Base-by-base conservation (phyloP, 768 basidiomycete genomes). In the Roridomyces roridus region DNA sequence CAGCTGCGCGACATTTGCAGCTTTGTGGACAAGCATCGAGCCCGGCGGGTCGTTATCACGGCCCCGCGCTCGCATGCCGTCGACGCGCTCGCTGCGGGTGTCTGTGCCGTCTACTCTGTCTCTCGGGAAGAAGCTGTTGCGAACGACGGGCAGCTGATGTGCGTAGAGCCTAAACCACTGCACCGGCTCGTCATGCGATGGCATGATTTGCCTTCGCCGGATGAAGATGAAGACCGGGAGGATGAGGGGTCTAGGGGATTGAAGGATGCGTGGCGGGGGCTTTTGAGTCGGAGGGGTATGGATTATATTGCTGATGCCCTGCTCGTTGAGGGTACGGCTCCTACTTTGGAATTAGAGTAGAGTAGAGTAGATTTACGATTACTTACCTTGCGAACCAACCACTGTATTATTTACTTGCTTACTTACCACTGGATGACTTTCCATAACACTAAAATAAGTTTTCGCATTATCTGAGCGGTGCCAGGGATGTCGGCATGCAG, bases 181-280 rank as follows among this genome's bases (percentile, higher is more conserved):
- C 51, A 53, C 28, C 40, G 26, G 46, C 40, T 59, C 5, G 12
- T 53, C n/a, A 24, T 59, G 26, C 40, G 17, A 10, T 59, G 51
- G 51, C 57, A 59, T 26, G 57, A 58, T 37, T 57, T 81, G 43
- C 67, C 78, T 12, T 56, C 68, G 12, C 76, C 77, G 28, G 73
- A 74, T n/a, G 63, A 60, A 21, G 48, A 63, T 34, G 55, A 64
- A 50, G 48, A 57, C 45, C 46, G 60, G 59, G 20, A 18, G 55
- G 12, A 39, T 20, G 7, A 46, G 51, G 25, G 24, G 46, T 17
- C 28, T 42, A 31, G 50, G 40, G 47, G 52, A 15, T 43, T 59
- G 28, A 34, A 35, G 37, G 58, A 55, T 14, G 52, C 26, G 15
- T 59, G 58, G 52, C 58, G 58, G 29, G 58, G 58, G 37, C 43